Conservation (phyloP, 1,284 basidiomycete species). For the Sphagnurus paluster region DNA sequence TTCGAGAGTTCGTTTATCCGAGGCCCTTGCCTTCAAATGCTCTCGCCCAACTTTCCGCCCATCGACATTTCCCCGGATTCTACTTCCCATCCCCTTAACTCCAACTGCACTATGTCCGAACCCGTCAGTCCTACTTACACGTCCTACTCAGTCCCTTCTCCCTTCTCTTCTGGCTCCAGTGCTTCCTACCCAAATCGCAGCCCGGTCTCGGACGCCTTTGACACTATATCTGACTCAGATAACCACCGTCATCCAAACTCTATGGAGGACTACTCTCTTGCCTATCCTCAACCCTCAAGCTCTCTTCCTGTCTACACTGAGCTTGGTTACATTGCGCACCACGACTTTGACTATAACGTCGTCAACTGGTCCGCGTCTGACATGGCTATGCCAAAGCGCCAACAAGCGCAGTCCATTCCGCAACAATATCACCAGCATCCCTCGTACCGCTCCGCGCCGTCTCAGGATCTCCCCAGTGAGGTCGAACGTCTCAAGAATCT, state of each 20-base stretch:
- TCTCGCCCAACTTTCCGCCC: constrained; percentile 11
- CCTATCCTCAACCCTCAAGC: constrained; percentile 8
- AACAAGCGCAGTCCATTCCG: constrained; percentile 12
- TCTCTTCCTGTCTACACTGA: constrained; percentile 17
- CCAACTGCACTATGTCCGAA: constrained; percentile 21
- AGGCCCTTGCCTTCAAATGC: constrained; percentile 8
- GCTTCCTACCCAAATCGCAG: constrained; percentile 26
- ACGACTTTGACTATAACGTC: constrained; percentile 20
- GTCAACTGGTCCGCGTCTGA: constrained; percentile 20
- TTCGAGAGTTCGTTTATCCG: constrained; percentile 6
- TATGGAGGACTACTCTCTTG: constrained; percentile 13
- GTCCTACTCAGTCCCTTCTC: constrained; percentile 27
- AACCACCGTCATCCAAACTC: constrained; percentile 3
- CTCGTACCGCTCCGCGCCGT: constrained; percentile 9
- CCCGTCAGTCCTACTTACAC: constrained; percentile 28
- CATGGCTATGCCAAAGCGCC: constrained; percentile 11
- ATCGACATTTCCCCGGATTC: constrained; percentile 8
- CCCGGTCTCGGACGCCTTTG: constrained; percentile 23
- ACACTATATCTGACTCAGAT: constrained; percentile 17
- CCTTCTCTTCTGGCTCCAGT: constrained; percentile 31
- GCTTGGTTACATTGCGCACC: constrained; percentile 17
- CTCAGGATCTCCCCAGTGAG: constrained; percentile 15
- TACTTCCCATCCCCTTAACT: constrained; percentile 1
- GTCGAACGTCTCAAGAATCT: constrained; percentile 18
- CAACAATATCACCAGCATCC: constrained; percentile 15